Percentiles rank a stretch among this genome's conserved stretches.
Evolutionary conservation across 768 basidiomycete species (phyloP).

Genomic region (Psilocybe tampanensis): DNA sequence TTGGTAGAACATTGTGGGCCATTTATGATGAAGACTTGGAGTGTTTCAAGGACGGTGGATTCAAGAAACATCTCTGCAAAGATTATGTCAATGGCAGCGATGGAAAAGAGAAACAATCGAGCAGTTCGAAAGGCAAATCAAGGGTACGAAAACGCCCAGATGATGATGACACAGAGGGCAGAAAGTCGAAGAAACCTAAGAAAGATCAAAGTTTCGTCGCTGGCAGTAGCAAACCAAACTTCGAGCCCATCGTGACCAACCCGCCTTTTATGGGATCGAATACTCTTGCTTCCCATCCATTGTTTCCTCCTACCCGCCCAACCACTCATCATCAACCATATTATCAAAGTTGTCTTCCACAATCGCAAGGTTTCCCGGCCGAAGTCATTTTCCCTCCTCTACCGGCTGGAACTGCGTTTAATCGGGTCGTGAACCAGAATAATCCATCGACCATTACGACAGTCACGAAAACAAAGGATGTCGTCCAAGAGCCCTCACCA

Average conservation of each 20-base stretch:
- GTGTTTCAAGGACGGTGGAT: conserved; percentile 85
- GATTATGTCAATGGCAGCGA: conserved; percentile 43
- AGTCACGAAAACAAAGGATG: conserved; percentile 6
- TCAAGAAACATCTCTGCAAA: conserved; percentile 63
- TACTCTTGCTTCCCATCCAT: conserved; percentile 32
- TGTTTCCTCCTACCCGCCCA: conserved; percentile 56
- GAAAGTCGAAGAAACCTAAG: conserved; percentile 51
- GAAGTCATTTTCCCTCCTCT: conserved; percentile 78
- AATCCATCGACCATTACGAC: conserved; percentile 28
- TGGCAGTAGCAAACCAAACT: conserved; percentile 21
- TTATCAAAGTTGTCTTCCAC: conserved; percentile 58
- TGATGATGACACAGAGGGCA: conserved; percentile 39
- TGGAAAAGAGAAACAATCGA: conserved; percentile 33
- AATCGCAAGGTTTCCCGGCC: conserved; percentile 47
- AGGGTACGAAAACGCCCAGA: conserved; percentile 40
- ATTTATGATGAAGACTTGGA: conserved; percentile 81
- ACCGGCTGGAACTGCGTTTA: conserved; percentile 47
- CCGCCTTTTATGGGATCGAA: conserved; percentile 28
- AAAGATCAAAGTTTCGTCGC: conserved; percentile 34
- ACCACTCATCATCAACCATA: conserved; percentile 75
- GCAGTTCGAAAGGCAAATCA: conserved; percentile 30
- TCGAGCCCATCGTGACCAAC: conserved; percentile 22
- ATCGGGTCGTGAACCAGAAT: conserved; percentile 26
- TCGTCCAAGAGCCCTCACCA: conserved; percentile 17
- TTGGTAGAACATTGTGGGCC: conserved; percentile 87